A percentile compares a stretch with the other conserved stretches of the same genome.
Conservation (phyloP, 2,329 filamentous ascomycete species). For the Fusarium sp. region DNA sequence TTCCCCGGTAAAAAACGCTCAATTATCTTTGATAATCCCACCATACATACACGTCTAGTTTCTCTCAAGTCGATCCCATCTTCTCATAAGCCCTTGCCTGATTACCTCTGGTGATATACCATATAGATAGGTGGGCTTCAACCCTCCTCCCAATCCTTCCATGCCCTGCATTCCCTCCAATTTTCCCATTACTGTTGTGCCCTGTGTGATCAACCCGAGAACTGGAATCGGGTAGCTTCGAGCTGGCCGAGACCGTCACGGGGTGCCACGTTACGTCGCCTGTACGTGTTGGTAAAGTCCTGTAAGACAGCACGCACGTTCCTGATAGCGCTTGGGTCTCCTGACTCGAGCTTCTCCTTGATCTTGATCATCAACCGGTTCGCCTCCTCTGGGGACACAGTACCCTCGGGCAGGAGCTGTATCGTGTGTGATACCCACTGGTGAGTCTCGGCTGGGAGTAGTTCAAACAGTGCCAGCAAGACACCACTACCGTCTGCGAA, state of each 20-base stretch:
- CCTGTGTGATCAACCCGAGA: constrained; percentile 57
- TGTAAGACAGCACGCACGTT: constrained; percentile 89
- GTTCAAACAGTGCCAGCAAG: constrained; percentile 88
- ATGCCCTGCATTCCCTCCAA: not conserved
- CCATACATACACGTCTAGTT: constrained; percentile 30
- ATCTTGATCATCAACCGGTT: constrained; percentile 85
- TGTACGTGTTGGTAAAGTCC: constrained; percentile 96
- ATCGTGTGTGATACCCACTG: constrained; percentile 88
- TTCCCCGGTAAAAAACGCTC: constrained; percentile 32
- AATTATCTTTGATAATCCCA: constrained; percentile 41
- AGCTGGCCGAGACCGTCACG: constrained; percentile 89
- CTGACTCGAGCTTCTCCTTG: constrained; percentile 77
- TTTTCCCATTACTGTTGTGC: not conserved
- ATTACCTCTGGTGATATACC: constrained; percentile 12
- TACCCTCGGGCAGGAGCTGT: constrained; percentile 83
- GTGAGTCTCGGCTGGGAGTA: constrained; percentile 83
- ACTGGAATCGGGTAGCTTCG: constrained; percentile 89
- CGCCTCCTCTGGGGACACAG: constrained; percentile 82
- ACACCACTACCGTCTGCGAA: constrained; percentile 95
- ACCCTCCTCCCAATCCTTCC: not conserved
- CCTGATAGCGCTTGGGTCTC: constrained; percentile 70
- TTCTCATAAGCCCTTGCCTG: constrained; percentile 11
- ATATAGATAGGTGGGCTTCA: constrained; percentile 6
- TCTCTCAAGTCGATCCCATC: constrained; percentile 18
- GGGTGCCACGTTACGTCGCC: constrained; percentile 94